Percentiles rank a stretch among this genome's conserved stretches.
Conservation (phyloP, 2,329 filamentous ascomycete species). For the Stemphylium beticola region DNA sequence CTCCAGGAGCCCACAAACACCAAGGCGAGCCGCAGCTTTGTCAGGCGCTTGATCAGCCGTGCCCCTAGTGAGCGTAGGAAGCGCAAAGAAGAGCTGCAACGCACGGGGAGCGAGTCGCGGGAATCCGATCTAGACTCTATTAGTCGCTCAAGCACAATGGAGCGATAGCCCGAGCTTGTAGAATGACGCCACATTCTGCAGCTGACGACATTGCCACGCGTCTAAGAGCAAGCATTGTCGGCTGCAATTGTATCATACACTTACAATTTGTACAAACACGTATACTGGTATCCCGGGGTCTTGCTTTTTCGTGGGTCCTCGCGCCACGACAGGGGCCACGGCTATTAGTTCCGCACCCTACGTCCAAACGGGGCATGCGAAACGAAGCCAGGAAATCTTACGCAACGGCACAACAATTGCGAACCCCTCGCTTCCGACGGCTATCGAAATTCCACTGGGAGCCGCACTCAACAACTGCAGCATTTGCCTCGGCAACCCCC, state of each 20-base stretch:
- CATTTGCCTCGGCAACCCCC: constrained; percentile 14
- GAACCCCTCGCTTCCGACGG: constrained; percentile 5
- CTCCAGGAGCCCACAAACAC: constrained; percentile 42
- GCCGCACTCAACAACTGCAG: neutral
- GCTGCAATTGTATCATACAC: constrained; percentile 25
- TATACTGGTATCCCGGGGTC: constrained; percentile 18
- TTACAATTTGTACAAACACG: constrained; percentile 28
- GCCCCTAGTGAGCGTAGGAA: constrained; percentile 52
- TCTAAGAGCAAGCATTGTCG: constrained; percentile 22
- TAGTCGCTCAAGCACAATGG: constrained; percentile 47
- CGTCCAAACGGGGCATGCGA: constrained; percentile 11
- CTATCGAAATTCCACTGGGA: constrained; percentile 3
- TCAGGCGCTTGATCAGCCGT: constrained; percentile 52
- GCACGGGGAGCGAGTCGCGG: constrained; percentile 39
- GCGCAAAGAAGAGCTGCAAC: constrained; percentile 37
- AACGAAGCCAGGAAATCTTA: constrained; percentile 12
- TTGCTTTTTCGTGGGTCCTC: constrained; percentile 6
- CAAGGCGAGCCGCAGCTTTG: constrained; percentile 43
- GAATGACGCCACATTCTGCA: constrained; percentile 22
- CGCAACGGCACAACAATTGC: constrained; percentile 7
- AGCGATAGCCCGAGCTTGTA: constrained; percentile 32
- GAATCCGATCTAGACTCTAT: constrained; percentile 39
- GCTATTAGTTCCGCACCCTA: constrained; percentile 16
- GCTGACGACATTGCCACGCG: constrained; percentile 32
- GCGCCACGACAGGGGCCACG: constrained; percentile 17